Percentiles rank a stretch among this genome's conserved stretches.
Conservation (phyloP, 805 yeast species). For the Suhomyces tanzawaensis region DNA sequence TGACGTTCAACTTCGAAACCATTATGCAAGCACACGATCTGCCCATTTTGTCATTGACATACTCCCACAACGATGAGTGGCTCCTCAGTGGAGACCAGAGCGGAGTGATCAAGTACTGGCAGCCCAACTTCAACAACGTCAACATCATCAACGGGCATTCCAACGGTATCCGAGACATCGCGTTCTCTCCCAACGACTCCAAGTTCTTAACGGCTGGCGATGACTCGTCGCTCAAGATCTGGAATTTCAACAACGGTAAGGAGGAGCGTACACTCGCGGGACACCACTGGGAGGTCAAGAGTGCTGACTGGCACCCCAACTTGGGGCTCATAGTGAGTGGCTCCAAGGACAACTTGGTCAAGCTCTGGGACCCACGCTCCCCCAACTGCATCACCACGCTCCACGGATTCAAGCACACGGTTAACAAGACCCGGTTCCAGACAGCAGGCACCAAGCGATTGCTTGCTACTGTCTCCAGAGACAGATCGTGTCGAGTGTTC, state of each 20-base stretch:
- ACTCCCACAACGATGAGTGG: constrained; percentile 93
- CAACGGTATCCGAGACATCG: constrained; percentile 80
- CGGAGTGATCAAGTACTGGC: constrained; percentile 94
- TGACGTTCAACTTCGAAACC: constrained; percentile 91
- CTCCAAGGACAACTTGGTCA: constrained; percentile 89
- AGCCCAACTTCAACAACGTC: constrained; percentile 95
- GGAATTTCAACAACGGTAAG: constrained; percentile 88
- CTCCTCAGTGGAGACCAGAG: constrained; percentile 89
- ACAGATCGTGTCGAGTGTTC: constrained; percentile 81
- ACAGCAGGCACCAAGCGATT: constrained; percentile 70
- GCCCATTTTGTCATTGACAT: constrained; percentile 74
- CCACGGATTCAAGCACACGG: constrained; percentile 92
- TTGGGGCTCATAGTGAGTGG: constrained; percentile 88
- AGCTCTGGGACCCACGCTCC: constrained; percentile 94
- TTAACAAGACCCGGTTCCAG: constrained; percentile 83
- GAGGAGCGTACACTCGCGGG: constrained; percentile 82
- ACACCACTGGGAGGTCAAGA: constrained; percentile 98
- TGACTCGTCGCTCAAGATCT: constrained; percentile 84
- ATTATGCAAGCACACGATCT: constrained; percentile 98
- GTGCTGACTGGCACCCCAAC: constrained; percentile 94
- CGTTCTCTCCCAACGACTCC: constrained; percentile 86
- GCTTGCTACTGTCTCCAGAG: constrained; percentile 85
- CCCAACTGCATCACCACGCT: constrained; percentile 73
- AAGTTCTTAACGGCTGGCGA: constrained; percentile 94
- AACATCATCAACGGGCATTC: constrained; percentile 72